These are phyloP conservation scores for Zygosaccharomyces lentus DNA, from an alignment of 805 yeast species.

Conservation along the genomic window DNA sequence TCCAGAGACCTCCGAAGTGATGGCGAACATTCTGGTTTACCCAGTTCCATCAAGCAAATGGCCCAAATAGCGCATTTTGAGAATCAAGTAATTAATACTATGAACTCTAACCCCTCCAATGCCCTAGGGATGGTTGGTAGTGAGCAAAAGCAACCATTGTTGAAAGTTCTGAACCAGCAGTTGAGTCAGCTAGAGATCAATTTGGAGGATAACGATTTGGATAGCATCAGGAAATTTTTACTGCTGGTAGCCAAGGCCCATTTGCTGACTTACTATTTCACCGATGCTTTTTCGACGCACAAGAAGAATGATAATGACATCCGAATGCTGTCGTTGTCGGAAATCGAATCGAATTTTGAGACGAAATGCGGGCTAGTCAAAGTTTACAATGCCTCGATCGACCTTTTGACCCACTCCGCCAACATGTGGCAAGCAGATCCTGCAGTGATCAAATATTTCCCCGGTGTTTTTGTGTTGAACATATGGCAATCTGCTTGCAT, in stretches of 20 bases:
- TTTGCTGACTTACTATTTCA: constrained; percentile 72
- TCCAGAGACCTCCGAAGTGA: constrained; percentile 31
- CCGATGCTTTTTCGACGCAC: constrained; percentile 41
- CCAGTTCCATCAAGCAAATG: constrained; percentile 65
- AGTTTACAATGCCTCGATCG: constrained; percentile 74
- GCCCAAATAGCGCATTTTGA: constrained; percentile 81
- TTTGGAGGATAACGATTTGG: constrained; percentile 47
- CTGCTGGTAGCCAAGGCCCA: constrained; percentile 76
- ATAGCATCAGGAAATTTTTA: constrained; percentile 66
- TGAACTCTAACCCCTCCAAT: constrained; percentile 67
- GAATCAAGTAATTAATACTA: constrained; percentile 73
- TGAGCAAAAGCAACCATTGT: constrained; percentile 68
- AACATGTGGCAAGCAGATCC: constrained; percentile 55
- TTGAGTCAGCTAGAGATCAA: constrained; percentile 65
- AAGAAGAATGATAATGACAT: constrained; percentile 6
- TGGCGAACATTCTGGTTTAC: constrained; percentile 39
- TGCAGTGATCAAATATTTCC: constrained; percentile 68
- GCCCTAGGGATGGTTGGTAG: constrained; percentile 61
- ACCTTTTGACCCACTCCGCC: constrained; percentile 63
- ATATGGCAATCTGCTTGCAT: constrained; percentile 93
- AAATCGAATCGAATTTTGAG: constrained; percentile 44
- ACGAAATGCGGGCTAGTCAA: constrained; percentile 68
- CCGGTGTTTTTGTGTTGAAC: constrained; percentile 74
- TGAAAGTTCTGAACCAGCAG: constrained; percentile 65
- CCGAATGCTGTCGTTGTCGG: constrained; percentile 14